phyloP scores from a whole-genome alignment of 192 early-diverging fungal genomes.

The Backusella morwellensis region DNA sequence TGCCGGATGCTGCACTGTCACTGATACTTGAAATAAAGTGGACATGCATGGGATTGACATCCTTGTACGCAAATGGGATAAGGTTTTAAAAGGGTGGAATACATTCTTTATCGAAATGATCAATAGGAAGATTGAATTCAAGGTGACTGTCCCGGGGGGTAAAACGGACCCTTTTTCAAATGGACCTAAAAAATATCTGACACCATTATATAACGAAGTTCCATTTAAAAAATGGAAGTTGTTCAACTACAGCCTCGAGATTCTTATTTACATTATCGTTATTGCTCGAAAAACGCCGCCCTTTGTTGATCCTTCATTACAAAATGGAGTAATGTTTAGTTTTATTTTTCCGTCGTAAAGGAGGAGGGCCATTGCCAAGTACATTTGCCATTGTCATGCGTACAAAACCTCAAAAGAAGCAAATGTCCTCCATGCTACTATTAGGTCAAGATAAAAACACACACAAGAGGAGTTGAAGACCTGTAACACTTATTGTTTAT shows the following conservation, averaged over 20 bases:
- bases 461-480: too few species aligned
- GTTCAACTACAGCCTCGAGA: conserved; percentile 71
- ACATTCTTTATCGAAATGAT: too few species aligned
- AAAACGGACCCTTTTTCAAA: too few species aligned
- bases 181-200: too few species aligned
- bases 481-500: too few species aligned
- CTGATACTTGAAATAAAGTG: too few species aligned
- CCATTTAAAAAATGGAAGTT: conserved; percentile 62
- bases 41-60: too few species aligned
- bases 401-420: conserved; percentile 1
- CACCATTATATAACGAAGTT: neutral
- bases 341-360: conserved; percentile 21
- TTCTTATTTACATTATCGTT: conserved; percentile 78
- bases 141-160: conserved; percentile 2
- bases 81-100: too few species aligned
- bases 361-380: conserved; percentile 3
- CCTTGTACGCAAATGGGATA: too few species aligned
- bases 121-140: too few species aligned
- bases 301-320: conserved; percentile 92
- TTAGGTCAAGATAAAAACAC: neutral
- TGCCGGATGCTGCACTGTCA: too few species aligned
- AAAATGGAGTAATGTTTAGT: conserved; percentile 58
- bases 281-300: conserved; percentile 69
- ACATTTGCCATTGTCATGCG: conserved; percentile 6
- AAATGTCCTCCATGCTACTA: conserved; percentile 2